Evolutionary conservation across 2,329 filamentous ascomycete species (phyloP).

Genomic region (Sporothrix euskadiensis): DNA sequence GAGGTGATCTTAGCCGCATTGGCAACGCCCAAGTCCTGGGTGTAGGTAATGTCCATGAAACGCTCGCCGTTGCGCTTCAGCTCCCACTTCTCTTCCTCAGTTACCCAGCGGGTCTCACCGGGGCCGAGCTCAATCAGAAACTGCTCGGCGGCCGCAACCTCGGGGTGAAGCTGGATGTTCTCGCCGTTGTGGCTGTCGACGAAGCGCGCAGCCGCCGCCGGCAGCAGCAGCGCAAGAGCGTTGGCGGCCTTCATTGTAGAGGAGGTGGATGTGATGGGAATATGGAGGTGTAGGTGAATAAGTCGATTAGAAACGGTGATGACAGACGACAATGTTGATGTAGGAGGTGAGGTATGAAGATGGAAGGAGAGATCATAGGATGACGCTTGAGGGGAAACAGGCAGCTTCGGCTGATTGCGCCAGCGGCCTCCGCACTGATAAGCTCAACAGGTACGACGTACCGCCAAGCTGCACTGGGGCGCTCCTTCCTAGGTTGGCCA

Average conservation of each 20-base stretch:
- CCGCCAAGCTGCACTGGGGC: neutral
- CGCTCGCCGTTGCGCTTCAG: slow-evolving; percentile 77
- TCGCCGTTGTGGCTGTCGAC: slow-evolving; percentile 54
- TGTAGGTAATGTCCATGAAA: slow-evolving; percentile 93
- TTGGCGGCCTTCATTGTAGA: slow-evolving; percentile 54
- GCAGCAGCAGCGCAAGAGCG: slow-evolving; percentile 56
- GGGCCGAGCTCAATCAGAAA: slow-evolving; percentile 84
- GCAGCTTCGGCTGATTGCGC: slow-evolving; percentile 12
- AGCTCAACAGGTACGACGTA: neutral
- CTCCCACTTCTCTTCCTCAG: slow-evolving; percentile 93
- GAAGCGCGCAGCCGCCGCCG: slow-evolving; percentile 57
- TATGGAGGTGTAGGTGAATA: neutral
- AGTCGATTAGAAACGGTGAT: neutral
- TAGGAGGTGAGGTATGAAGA: neutral
- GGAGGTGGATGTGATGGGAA: neutral
- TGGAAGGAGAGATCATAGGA: neutral
- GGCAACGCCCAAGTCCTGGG: slow-evolving; percentile 61
- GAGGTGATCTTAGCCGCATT: slow-evolving; percentile 45
- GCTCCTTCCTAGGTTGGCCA: slow-evolving; percentile 20
- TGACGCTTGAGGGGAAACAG: slow-evolving; percentile 11
- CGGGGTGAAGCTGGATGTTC: slow-evolving; percentile 51
- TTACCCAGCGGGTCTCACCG: slow-evolving; percentile 81
- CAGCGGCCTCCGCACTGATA: slow-evolving; percentile 12
- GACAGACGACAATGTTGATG: neutral
- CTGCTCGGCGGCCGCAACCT: slow-evolving; percentile 48